phyloP scores from a whole-genome alignment of 345 rosid species.

The Melaleuca alternifolia region DNA sequence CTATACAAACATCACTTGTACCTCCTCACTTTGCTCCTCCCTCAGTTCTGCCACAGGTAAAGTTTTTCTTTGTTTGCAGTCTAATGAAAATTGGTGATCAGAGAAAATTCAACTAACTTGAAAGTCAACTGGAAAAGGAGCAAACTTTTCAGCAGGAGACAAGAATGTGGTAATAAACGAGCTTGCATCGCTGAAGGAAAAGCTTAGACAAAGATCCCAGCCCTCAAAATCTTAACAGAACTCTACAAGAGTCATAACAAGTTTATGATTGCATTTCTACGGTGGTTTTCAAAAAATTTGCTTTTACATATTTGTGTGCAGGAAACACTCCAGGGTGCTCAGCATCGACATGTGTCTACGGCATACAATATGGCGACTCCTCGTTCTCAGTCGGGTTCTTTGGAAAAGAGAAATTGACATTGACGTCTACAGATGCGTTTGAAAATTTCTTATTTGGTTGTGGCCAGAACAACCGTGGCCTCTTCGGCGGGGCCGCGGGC shows the following conservation, averaged over 20 bases:
- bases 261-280: background rate
- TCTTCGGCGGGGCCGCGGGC: constrained; percentile 66
- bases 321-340: constrained; percentile 42
- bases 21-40: constrained; percentile 26
- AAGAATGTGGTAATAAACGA: background rate
- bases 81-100: background rate
- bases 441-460: constrained; percentile 57
- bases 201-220: background rate
- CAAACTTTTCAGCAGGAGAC: background rate
- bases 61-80: background rate
- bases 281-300: background rate
- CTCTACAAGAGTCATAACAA: background rate
- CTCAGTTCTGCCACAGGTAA: constrained; percentile 50
- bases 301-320: background rate
- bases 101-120: background rate
- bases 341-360: constrained; percentile 55
- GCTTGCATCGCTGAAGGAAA: background rate
- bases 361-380: constrained; percentile 67
- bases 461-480: constrained; percentile 71
- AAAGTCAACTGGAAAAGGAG: background rate
- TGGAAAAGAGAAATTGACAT: constrained; percentile 44
- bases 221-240: background rate
- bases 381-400: constrained; percentile 65
- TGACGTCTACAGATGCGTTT: constrained; percentile 38
- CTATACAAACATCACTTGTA: constrained; percentile 50